Base-by-base conservation (phyloP, 202 grass and related monocot genomes). In the Cymbopogon flexuosus region DNA sequence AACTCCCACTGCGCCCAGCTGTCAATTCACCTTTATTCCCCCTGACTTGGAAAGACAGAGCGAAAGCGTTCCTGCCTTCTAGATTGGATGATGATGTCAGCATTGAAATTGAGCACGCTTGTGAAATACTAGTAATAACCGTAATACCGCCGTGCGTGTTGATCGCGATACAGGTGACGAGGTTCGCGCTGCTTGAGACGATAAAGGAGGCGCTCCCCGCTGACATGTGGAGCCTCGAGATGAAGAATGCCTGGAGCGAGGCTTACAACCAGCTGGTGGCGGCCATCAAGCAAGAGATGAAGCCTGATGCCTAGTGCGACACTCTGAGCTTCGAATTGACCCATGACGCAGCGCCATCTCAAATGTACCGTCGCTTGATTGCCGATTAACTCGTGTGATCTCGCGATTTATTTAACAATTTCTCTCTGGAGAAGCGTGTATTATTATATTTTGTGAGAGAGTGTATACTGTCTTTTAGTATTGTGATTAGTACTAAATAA, bases 241-340 rank as follows among this genome's bases (percentile, higher is more conserved):
- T 92, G 92, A 92, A 77, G 84, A 77, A 65, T 47, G 89, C 89
- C 3, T 94, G 92, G 92, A 63, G 70, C 8, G 90, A 92, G 62
- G 92, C 92, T 16, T 94, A 86, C 22, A 83, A 88, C 68, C 87
- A 92, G 18, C 82, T 94, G 64, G 92, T 94, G 24, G 82, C 82
- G 23, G 92, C 92, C 29, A 94, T 94, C 82, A 92, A 88, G 75
- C 70, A 57, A 13, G 92, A 94, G 81, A 94, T 92, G 92, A 94
- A 90, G 62, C 82, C 92, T 13, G 6, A 83, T 13, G 83, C 73
- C 19, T 81, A 9, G 66, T 71, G 21, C 16, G 0, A 10, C 35
- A 27, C 10, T 5, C 2, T 64, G 4, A 2, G 35, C 8, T 65
- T 23, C 42, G 42, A 34, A 10, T 15, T 33, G 3, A 33, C 31